These are phyloP conservation scores for Zostera marina DNA, from an alignment of 116 monocot genomes.

Conservation along the genomic window DNA sequence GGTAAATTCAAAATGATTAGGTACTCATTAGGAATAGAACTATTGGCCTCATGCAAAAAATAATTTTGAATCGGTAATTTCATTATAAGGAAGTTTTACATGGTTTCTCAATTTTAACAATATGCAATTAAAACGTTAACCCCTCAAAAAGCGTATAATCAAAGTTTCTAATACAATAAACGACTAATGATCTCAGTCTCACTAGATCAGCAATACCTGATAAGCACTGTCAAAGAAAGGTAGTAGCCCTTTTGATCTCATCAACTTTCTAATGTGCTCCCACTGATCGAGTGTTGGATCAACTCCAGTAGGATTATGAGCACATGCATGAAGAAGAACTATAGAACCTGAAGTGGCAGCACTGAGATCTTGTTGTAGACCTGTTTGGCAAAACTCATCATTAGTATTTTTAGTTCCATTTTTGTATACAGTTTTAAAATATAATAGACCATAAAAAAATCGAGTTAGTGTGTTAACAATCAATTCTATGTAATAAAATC, in stretches of 20 bases:
- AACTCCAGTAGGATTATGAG: constrained; percentile 97
- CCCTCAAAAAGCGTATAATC: no score
- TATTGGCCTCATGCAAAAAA: no score
- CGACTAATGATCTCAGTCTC: no score
- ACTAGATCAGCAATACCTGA: constrained; percentile 36
- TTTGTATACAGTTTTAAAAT: background rate
- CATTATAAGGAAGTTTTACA: no score
- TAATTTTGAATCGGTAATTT: no score
- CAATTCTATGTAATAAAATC: background rate
- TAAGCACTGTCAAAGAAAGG: constrained; percentile 99
- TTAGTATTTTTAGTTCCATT: background rate
- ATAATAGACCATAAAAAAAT: background rate
- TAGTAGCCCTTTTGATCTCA: constrained; percentile 68
- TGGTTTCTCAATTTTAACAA: no score
- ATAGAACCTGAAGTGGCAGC: constrained; percentile 76
- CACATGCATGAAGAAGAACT: constrained; percentile 98
- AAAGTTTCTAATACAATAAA: no score
- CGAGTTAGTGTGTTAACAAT: background rate
- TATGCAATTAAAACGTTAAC: no score
- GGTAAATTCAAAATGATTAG: no score
- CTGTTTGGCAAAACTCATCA: constrained; percentile 19
- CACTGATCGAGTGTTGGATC: constrained; percentile 90
- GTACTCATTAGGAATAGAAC: no score
- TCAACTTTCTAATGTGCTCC: constrained; percentile 86
- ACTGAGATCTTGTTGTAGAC: constrained; percentile 68